Base-by-base conservation (phyloP, 805 yeast genomes). In the Candida nitratophila region DNA sequence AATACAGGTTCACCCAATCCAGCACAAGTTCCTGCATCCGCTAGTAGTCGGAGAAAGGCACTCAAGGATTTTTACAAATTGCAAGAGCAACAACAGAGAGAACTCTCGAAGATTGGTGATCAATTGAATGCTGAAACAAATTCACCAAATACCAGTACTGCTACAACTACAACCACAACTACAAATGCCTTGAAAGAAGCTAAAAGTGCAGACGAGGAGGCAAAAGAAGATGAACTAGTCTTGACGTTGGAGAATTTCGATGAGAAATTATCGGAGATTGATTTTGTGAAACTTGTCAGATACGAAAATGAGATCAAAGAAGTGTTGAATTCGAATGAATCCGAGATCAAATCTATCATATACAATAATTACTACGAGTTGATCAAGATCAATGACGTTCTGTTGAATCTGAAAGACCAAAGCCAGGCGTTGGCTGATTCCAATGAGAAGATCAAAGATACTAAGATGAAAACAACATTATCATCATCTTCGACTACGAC, bases 291-390 rank as follows among this genome's bases (percentile, higher is more conserved):
- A 3, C 54, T 70, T 20, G 46, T 70, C 16, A 50, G 52, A 12
- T 54, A 58, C n/a, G 70, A 69, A n/a, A 69, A 69, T 46, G 56
- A 50, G 11, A 65, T 77, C 9, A 68, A 71, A 21, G 67, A 67
- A 27, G 66, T 69, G 42, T 63, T 79, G 44, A 76, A 74, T 46
- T 59, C 75, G 15, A 77, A 74, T 42, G 80, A 77, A 47, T 73
- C 77, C 53, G 79, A 76, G 39, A 81, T 81, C 49, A 83, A 83
- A 52, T 76, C 84, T 26, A 81, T 83, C 36, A 80, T 83, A 11
- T 83, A 83, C 60, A 86, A 83, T 59, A 83, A 83, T 54, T 83
- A 83, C 66, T 81, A 79, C 57, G 90, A 83, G 48, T 64, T 83
- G 50, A 81, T 83, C 54, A 80, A 81, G 53, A 73, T 83, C 46